These are phyloP conservation scores for Galerina sulciceps DNA, from an alignment of 768 basidiomycete species.

Conservation along the genomic window DNA sequence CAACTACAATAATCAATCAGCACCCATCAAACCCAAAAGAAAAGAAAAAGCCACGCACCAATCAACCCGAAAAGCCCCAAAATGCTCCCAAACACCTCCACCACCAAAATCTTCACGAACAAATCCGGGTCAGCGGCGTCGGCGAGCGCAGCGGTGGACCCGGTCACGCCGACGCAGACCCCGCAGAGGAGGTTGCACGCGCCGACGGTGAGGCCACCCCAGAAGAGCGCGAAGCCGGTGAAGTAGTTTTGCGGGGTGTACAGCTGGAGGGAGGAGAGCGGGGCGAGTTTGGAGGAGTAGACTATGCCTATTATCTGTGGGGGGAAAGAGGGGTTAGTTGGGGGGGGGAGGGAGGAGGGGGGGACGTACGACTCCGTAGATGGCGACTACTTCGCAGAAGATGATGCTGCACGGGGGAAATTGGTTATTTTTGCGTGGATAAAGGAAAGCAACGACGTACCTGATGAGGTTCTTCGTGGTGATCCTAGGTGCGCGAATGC, in stretches of 20 bases:
- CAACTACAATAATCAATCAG: conserved; percentile 52
- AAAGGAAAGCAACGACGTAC: conserved; percentile 42
- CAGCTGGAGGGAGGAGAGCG: conserved; percentile 64
- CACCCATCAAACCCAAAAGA: not conserved
- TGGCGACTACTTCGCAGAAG: conserved; percentile 99
- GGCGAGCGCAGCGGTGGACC: conserved; percentile 92
- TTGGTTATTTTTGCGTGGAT: not conserved
- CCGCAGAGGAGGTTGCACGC: conserved; percentile 95
- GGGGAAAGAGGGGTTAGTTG: not conserved
- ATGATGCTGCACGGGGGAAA: conserved; percentile 71
- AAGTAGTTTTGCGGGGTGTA: conserved; percentile 92
- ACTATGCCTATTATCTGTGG: conserved; percentile 92
- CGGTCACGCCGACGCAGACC: conserved; percentile 91
- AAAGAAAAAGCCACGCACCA: conserved; percentile 54
- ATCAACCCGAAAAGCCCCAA: conserved; percentile 93
- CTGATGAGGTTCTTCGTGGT: conserved; percentile 98
- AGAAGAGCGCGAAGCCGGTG: conserved; percentile 95
- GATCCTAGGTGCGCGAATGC: conserved; percentile 91
- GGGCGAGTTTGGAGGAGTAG: conserved; percentile 80
- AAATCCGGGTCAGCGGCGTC: conserved; percentile 94
- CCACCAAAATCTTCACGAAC: conserved; percentile 96
- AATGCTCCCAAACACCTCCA: conserved; percentile 93
- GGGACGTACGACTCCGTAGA: conserved; percentile 87
- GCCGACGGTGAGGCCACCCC: conserved; percentile 95
- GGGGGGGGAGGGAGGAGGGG: not conserved